Conservation (phyloP, 1,284 basidiomycete species). For the Papiliotrema flavescens region DNA sequence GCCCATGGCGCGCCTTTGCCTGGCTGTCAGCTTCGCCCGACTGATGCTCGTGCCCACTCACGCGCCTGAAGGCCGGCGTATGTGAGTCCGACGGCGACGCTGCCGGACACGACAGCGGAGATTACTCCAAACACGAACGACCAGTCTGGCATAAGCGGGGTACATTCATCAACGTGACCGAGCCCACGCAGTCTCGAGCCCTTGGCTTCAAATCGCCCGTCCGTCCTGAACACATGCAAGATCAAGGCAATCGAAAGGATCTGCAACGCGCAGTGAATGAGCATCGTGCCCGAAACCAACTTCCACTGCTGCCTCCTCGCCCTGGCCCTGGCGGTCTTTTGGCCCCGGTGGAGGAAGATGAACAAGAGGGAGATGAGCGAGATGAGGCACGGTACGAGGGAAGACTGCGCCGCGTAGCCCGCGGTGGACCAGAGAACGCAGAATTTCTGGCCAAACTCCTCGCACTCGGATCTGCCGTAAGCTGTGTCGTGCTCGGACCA, state of each 20-base stretch:
- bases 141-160: constrained; percentile 21
- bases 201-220: constrained; percentile 38
- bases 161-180: not conserved
- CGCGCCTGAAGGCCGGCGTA: constrained; percentile 47
- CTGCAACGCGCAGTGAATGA: constrained; percentile 44
- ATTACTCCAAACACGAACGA: constrained; percentile 43
- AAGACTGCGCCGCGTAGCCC: constrained; percentile 46
- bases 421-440: constrained; percentile 44
- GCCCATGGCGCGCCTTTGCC: constrained; percentile 47
- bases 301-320: constrained; percentile 48
- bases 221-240: constrained; percentile 42
- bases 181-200: constrained; percentile 34
- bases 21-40: constrained; percentile 1
- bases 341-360: constrained; percentile 46
- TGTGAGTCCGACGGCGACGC: constrained; percentile 38
- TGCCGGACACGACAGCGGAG: constrained; percentile 37
- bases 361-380: constrained; percentile 43
- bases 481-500: not conserved
- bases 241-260: constrained; percentile 41
- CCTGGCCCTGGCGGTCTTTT: constrained; percentile 41
- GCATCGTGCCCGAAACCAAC: constrained; percentile 46
- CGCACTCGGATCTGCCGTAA: constrained; percentile 41
- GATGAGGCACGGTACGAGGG: constrained; percentile 46
- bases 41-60: constrained; percentile 8
- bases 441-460: constrained; percentile 44